Evolutionary conservation across 495 filamentous ascomycete genomes (phyloP), one percentile per base, ranked within the genome.

Genomic region (Penicillium lagena): DNA sequence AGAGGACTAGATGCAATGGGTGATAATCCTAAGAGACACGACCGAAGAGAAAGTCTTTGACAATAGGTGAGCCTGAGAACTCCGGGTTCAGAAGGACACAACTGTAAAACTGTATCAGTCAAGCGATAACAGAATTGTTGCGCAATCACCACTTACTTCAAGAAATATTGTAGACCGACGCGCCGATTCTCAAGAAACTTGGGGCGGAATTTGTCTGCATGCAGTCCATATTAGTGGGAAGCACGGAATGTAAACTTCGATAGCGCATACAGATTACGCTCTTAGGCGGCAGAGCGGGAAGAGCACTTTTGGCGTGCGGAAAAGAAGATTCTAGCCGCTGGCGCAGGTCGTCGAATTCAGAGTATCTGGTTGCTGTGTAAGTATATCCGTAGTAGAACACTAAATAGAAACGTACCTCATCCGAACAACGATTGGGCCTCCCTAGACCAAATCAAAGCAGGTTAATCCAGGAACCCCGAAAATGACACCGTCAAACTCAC

Each of bases 11-110:
- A 12, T 32, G 9, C 10, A 17, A 7, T 7, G 12, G 7, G 12
- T 14, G n/a, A 34, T 22, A 43, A 34, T 29, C 53, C 32, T 56
- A 65, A 39, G 57, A 68, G 36, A 66, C 50, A 15, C 62, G 61
- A 29, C 62, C 69, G 49, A 86, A 79, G n/a, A 86, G 65, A 53
- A 85, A 86, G 35, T 85, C 81, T 53, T 84, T 84, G n/a, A 85
- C 75, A 14, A 86, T 70, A 7, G 82, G 80, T 12, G 79, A 79
- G 35, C 77, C 78, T 34, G 82, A 75, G 57, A 86, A 85, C 54
- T 86, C 82, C 0, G 82, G 82, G 55, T 86, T 86, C 7, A 86
- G 57, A 15, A 86, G 66, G 17, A 86, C 67, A 58, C 81, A 84
- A 46, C 80, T 85, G 9, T 34, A 34, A 34, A 34, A 1, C 0